Evolutionary conservation across 345 rosid species (phyloP).

Genomic region (Eucalyptus cloeziana): DNA sequence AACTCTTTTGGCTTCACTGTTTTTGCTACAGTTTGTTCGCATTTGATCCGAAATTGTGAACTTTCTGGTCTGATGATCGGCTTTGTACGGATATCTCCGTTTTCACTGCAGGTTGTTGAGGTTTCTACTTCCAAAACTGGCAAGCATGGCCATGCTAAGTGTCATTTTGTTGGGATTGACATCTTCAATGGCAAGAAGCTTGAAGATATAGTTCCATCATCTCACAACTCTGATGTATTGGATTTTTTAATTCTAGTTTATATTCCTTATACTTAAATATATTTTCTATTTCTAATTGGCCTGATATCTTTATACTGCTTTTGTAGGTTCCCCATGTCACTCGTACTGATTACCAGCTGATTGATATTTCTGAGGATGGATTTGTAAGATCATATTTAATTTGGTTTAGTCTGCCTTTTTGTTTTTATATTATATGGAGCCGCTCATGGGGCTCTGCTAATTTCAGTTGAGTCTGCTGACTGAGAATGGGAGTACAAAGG

Average conservation of each 20-base stretch:
- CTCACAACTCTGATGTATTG: slow-evolving; percentile 77
- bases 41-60: background rate
- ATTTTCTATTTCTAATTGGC: background rate
- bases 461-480: slow-evolving; percentile 32
- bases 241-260: background rate
- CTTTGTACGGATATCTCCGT: background rate
- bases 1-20: background rate
- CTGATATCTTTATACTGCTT: background rate
- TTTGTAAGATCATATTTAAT: slow-evolving; percentile 11
- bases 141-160: slow-evolving; percentile 85
- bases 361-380: slow-evolving; percentile 58
- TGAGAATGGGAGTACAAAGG: slow-evolving; percentile 32
- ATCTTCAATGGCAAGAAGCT: slow-evolving; percentile 77
- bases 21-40: background rate
- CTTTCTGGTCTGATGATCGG: background rate
- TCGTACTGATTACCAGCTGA: slow-evolving; percentile 44
- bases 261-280: background rate
- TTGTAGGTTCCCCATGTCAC: slow-evolving; percentile 43
- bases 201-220: slow-evolving; percentile 80
- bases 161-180: slow-evolving; percentile 81
- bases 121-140: slow-evolving; percentile 85
- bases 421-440: background rate
- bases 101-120: slow-evolving; percentile 49
- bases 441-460: background rate
- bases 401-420: background rate